phyloP scores from a whole-genome alignment of 352 stramenopile species.

The Phytophthora melonis region DNA sequence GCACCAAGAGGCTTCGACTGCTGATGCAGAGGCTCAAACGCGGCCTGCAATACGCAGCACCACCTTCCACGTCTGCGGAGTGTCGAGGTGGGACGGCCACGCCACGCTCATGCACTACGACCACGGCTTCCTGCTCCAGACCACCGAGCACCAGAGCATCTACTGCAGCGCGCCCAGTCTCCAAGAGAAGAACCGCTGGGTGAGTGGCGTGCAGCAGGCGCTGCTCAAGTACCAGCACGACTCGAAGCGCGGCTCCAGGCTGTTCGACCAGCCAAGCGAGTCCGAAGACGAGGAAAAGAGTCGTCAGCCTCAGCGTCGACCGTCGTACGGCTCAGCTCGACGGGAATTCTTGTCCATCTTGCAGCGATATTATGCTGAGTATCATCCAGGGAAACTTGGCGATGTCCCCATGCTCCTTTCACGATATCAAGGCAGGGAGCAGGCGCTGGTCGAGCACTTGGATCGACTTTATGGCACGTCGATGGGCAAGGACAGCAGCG shows the following conservation, averaged over 20 bases:
- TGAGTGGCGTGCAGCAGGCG: constrained; percentile 62
- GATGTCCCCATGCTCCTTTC: constrained; percentile 67
- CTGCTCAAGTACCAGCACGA: constrained; percentile 42
- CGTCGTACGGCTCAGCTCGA: constrained; percentile 22
- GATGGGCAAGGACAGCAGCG: constrained; percentile 42
- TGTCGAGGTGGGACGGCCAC: constrained; percentile 76
- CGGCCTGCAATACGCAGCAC: constrained; percentile 1
- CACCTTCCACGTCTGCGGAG: constrained; percentile 45
- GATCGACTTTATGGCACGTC: constrained; percentile 74
- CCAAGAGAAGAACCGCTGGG: constrained; percentile 74
- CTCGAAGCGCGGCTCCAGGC: constrained; percentile 23
- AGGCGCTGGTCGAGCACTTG: constrained; percentile 63
- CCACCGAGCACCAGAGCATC: constrained; percentile 56
- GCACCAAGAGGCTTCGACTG: constrained; percentile 40
- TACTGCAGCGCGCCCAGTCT: constrained; percentile 73
- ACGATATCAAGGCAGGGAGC: constrained; percentile 59
- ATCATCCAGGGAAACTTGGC: constrained; percentile 68
- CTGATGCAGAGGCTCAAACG: constrained; percentile 4
- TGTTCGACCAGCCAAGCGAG: constrained; percentile 37
- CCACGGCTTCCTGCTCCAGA: constrained; percentile 78
- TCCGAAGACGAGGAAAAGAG: constrained; percentile 22
- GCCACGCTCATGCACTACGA: constrained; percentile 72
- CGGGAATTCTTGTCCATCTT: constrained; percentile 48
- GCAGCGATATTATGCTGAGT: constrained; percentile 62
- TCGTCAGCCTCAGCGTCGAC: constrained; percentile 6